phyloP scores from a whole-genome alignment of 2,329 filamentous ascomycete species.

The Thyridium curvatum region DNA sequence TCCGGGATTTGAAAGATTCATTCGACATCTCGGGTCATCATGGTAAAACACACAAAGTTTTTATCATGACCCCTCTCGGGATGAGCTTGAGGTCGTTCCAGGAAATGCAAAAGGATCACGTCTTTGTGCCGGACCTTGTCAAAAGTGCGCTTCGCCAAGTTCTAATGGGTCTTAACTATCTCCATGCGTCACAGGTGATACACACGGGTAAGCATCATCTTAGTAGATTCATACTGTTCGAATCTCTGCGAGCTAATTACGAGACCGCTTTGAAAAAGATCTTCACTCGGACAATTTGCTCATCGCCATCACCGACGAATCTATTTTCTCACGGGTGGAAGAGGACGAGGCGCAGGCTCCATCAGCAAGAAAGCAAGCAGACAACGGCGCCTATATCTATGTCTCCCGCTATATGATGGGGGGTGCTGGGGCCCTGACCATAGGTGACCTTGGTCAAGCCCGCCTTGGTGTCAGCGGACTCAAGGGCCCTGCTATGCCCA shows the following conservation, averaged over 20 bases:
- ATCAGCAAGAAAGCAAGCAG: conserved; percentile 19
- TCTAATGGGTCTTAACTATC: conserved; percentile 15
- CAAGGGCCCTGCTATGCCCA: conserved; percentile 17
- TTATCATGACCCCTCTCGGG: conserved; percentile 27
- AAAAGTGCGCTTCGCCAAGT: conserved; percentile 14
- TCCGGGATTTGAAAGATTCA: conserved; percentile 25
- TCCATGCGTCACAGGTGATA: conserved; percentile 16
- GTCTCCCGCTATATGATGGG: conserved; percentile 23
- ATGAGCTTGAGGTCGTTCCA: conserved; percentile 28
- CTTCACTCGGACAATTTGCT: conserved; percentile 29
- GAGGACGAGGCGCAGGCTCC: conserved; percentile 21
- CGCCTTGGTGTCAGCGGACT: conserved; percentile 17
- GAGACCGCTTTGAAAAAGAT: conserved; percentile 16
- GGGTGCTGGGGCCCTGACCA: conserved; percentile 19
- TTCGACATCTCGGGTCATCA: conserved; percentile 14
- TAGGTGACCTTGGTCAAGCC: conserved; percentile 30
- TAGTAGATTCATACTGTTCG: conserved; percentile 13
- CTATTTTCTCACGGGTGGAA: conserved; percentile 21
- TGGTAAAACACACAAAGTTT: conserved; percentile 18
- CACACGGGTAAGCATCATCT: conserved; percentile 17
- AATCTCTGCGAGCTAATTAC: conserved; percentile 2
- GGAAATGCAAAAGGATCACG: conserved; percentile 14
- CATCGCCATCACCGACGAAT: conserved; percentile 21
- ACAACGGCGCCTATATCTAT: conserved; percentile 17
- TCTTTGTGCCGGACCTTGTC: conserved; percentile 20